A percentile compares a stretch with the other conserved stretches of the same genome.
These are phyloP conservation scores for Linnemannia elongata DNA, from an alignment of 192 early-diverging fungal species.

Conservation along the genomic window DNA sequence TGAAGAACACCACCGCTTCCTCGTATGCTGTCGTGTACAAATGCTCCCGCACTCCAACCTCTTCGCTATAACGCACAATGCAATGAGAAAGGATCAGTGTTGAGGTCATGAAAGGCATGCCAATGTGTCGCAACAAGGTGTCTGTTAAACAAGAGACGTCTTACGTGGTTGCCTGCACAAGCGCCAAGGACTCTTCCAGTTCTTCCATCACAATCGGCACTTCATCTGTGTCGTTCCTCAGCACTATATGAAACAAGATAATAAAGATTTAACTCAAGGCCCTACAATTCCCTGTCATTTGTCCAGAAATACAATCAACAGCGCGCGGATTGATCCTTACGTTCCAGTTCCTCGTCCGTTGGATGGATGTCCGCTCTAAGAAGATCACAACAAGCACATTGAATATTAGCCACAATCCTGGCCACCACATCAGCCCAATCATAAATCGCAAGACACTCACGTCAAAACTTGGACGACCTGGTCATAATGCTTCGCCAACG, in stretches of 20 bases:
- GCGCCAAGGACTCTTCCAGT: constrained; percentile 41
- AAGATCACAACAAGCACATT: background rate
- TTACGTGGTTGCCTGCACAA: constrained; percentile 53
- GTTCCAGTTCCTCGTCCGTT: constrained; percentile 29
- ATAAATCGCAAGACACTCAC: constrained; percentile 26
- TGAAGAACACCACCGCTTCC: constrained; percentile 29
- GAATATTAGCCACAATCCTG: background rate
- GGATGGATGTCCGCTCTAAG: constrained; percentile 44
- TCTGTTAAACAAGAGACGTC: background rate
- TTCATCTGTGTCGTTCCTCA: constrained; percentile 42
- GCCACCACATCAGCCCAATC: background rate
- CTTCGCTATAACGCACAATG: constrained; percentile 27
- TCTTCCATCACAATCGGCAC: constrained; percentile 43
- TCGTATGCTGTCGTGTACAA: constrained; percentile 42
- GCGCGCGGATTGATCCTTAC: background rate
- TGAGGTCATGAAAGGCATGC: background rate
- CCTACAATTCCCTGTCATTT: background rate
- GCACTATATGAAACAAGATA: constrained; percentile 15
- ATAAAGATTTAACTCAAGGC: background rate
- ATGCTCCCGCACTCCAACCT: constrained; percentile 37
- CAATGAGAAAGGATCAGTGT: background rate
- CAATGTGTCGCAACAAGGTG: background rate
- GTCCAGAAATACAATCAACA: too few species aligned
- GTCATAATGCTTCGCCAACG: constrained; percentile 65
- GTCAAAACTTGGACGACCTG: constrained; percentile 61